Base-by-base conservation (phyloP, 1,284 basidiomycete species). In the Phlebopus sp. region DNA sequence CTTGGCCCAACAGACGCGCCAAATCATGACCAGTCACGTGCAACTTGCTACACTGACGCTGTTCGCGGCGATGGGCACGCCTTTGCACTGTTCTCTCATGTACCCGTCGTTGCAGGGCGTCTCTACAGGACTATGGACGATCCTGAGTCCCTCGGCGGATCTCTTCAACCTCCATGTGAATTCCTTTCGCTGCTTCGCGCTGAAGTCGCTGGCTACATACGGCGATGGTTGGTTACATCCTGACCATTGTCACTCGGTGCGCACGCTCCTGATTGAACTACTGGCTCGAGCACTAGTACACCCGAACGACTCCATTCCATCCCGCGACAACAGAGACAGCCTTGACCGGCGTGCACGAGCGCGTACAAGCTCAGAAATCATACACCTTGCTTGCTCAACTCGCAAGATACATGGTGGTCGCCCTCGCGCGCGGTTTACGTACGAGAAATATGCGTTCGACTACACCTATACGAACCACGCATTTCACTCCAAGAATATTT, bases 131-230 rank as follows among this genome's bases (percentile, higher is more conserved):
- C 32, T 44, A 5, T 36, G 18, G 14, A 29, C 46, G 29, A 8
- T 43, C 37, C 19, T 23, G 19, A 4, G 10, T 27, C 19, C 39
- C 19, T 52, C 46, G 48, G 35, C 53, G 21, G 59, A 60, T 25
- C 43, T 37, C 13, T 4, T 53, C n/a, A 30, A 15, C 30, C 47
- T 62, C 30, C 56, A 59, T 37, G 36, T 19, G 15, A 15, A 3
- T 9, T 29, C 62, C 0, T 47, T 60, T 21, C 56, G 36, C 8
- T 59, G 49, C 30, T 50, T 59, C 42, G 18, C 57, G 2, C 36
- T 49, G 8, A 14, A 31, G 17, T 2, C 47, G 6, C 30, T 49
- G 10, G 47, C 50, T 13, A n/a, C 37, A 14, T 23, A 41, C 25
- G 29, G 21, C 34, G 40, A 55, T 1, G 36, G 38, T 17, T 27